phyloP scores from a whole-genome alignment of 2,329 filamentous ascomycete species.

The Arachnomyces sp. region DNA sequence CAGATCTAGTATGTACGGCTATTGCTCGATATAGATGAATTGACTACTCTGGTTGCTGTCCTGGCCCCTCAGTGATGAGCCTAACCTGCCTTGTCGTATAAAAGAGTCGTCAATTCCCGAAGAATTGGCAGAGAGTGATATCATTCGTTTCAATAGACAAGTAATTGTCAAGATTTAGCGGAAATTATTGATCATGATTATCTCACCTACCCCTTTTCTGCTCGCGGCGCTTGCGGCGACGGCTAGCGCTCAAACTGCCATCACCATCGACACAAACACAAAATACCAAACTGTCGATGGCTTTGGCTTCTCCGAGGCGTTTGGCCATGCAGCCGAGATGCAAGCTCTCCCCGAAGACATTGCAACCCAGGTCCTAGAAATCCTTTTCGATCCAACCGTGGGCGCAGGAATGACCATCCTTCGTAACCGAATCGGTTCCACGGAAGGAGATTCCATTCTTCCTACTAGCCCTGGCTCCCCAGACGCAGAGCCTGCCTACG shows the following conservation, averaged over 20 bases:
- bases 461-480: constrained; percentile 39
- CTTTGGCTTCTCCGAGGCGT: constrained; percentile 44
- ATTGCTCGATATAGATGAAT: no score
- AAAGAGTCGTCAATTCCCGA: no score
- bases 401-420: constrained; percentile 45
- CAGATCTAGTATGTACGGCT: no score
- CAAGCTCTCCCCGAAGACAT: constrained; percentile 24
- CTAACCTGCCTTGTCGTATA: no score
- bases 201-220: no score
- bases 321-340: constrained; percentile 36
- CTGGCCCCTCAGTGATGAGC: no score
- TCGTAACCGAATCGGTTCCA: constrained; percentile 42
- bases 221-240: no score
- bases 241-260: neutral
- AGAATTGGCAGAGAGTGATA: no score
- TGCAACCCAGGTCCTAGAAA: constrained; percentile 35
- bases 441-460: constrained; percentile 31
- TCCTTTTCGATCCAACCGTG: constrained; percentile 37
- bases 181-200: no score
- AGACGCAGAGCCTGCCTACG: constrained; percentile 33
- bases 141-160: no score
- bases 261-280: constrained; percentile 16
- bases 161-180: neutral
- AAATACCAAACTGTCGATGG: constrained; percentile 36
- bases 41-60: no score